Evolutionary conservation across 1,284 basidiomycete species (phyloP), one percentile per base, ranked within the genome.

Genomic region (Rhodotorula sp.): DNA sequence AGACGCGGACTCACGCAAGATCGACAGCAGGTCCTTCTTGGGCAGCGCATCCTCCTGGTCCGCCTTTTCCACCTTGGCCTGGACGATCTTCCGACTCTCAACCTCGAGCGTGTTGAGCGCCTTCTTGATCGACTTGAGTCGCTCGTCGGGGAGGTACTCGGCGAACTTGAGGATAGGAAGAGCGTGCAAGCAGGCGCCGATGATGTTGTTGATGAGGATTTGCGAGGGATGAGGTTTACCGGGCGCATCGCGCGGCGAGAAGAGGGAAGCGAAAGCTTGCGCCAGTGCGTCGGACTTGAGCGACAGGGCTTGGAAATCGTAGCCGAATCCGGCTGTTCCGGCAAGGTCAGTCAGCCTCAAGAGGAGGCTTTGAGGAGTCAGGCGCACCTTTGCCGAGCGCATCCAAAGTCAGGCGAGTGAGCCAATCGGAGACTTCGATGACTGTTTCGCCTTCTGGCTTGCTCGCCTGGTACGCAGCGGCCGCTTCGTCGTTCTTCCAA

Each of bases 381-480:
- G 22, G 34, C 52, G 44, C 31, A 60, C 64, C 44, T 16, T 47
- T 50, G 22, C 69, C 70, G 34, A 70, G 47, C 0, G 75, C 74
- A 59, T 79, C 78, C 13, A 79, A 70, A 4, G 79, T 62, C 16
- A 72, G 60, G n/a, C 71, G 62, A 48, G 69, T 72, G 46, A 76
- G 62, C 66, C 68, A 75, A 4, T 64, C 60, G n/a, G 73, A 62
- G 3, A 77, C 70, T 28, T 79, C 77, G 53, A 78, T 70, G 24
- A 75, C 68, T 5, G 70, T 65, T 51, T 59, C 57, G 9, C 69
- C 72, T 1, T 72, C 56, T 1, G 10, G 16, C 22, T 44, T 44
- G n/a, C 11, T n/a, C 2, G 18, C 13, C 16, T 47, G 15, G 47
- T 61, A 64, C 11, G 26, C 54, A 7, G 64, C 70, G 18, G 68